Conservation (phyloP, 176 grass and related monocot species). For the Eremochloa ophiuroides region DNA sequence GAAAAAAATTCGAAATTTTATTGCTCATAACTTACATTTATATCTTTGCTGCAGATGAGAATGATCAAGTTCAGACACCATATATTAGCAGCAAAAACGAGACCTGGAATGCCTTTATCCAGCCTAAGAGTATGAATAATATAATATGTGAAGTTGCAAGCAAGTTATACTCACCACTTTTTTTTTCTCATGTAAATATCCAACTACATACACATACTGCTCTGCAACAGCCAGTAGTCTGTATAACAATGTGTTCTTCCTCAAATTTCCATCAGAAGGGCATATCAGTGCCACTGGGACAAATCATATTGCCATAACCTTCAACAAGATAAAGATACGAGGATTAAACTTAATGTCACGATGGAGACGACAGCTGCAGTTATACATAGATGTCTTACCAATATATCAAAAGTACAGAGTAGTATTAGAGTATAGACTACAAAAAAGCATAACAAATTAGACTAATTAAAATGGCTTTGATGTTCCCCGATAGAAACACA, state of each 20-base stretch:
- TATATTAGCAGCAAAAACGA: neutral
- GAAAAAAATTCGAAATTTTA: neutral
- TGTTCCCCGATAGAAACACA: neutral
- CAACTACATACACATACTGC: neutral
- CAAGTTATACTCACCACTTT: slow-evolving; percentile 14
- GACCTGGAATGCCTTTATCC: neutral
- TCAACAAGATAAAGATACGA: slow-evolving; percentile 21
- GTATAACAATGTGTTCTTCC: neutral
- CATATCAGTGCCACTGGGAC: neutral
- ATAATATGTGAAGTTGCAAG: neutral
- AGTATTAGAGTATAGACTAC: neutral
- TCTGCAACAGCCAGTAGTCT: slow-evolving; percentile 4
- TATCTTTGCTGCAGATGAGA: neutral
- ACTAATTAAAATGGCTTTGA: neutral
- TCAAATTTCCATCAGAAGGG: neutral
- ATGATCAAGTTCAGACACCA: neutral
- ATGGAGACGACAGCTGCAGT: neutral
- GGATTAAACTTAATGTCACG: neutral
- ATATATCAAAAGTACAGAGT: neutral
- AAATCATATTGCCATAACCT: slow-evolving; percentile 26
- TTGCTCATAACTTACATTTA: neutral
- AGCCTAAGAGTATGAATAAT: neutral
- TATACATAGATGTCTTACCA: slow-evolving; percentile 1
- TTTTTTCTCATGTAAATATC: slow-evolving; percentile 18
- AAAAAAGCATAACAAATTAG: neutral